These are phyloP conservation scores for Alloascoidea hylecoeti DNA, from an alignment of 805 yeast species.

Conservation along the genomic window DNA sequence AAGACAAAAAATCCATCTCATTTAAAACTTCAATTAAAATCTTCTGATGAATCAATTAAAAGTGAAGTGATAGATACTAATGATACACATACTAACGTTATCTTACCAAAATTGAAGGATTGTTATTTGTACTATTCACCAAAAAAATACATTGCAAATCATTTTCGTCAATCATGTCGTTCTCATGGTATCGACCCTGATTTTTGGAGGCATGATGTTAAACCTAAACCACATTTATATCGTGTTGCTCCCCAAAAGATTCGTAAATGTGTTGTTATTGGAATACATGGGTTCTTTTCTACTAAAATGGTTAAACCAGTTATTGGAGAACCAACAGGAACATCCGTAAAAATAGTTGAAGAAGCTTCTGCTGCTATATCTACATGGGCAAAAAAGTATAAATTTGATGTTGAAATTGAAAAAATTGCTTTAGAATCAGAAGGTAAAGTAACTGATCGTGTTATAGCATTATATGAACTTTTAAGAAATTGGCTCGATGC, in stretches of 20 bases:
- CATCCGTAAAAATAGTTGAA: slow-evolving; percentile 60
- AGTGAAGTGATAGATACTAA: background rate
- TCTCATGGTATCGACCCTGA: slow-evolving; percentile 6
- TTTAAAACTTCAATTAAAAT: background rate
- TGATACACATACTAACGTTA: background rate
- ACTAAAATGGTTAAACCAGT: slow-evolving; percentile 58
- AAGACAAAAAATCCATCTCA: no score
- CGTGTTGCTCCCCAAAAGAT: slow-evolving; percentile 8
- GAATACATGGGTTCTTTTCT: slow-evolving; percentile 82
- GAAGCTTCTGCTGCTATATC: slow-evolving; percentile 61
- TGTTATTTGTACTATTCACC: background rate
- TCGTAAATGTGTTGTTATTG: slow-evolving; percentile 51
- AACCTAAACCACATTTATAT: slow-evolving; percentile 7
- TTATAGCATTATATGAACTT: slow-evolving; percentile 52
- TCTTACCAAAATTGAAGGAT: background rate
- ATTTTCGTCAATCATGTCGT: background rate
- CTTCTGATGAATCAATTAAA: background rate
- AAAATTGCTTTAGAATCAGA: slow-evolving; percentile 73
- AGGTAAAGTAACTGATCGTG: slow-evolving; percentile 67
- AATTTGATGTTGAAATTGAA: slow-evolving; percentile 32
- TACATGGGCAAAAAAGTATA: slow-evolving; percentile 15
- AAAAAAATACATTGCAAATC: background rate
- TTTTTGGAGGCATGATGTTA: slow-evolving; percentile 16
- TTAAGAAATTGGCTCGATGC: slow-evolving; percentile 40
- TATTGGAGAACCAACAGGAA: slow-evolving; percentile 78